Evolutionary conservation across 192 early-diverging fungal genomes (phyloP).

Genomic region (Entophlyctis luteolus): DNA sequence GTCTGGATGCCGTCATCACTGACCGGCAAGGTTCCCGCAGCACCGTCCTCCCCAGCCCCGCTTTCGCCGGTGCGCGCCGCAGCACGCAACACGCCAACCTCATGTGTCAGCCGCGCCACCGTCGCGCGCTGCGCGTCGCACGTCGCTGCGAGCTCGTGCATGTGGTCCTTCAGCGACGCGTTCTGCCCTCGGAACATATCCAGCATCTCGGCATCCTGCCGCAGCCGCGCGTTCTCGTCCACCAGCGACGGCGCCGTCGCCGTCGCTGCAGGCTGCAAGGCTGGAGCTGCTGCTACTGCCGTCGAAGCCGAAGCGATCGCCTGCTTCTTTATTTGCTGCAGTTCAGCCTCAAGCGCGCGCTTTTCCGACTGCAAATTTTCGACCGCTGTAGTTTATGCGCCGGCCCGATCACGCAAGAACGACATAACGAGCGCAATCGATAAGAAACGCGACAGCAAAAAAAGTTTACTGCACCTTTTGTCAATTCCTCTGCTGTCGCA

Average conservation of each 20-base stretch:
- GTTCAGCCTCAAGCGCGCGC: conserved; percentile 27
- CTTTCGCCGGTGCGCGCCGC: neutral
- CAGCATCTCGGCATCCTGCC: conserved; percentile 37
- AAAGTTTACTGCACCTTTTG: no score
- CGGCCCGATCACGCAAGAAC: neutral
- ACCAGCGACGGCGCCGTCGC: no score
- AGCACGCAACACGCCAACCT: conserved; percentile 19
- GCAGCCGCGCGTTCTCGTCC: conserved; percentile 35
- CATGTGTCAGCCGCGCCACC: conserved; percentile 15
- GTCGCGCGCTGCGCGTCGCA: conserved; percentile 26
- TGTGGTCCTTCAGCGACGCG: conserved; percentile 44
- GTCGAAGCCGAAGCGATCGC: conserved; percentile 29
- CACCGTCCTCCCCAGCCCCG: neutral
- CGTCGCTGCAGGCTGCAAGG: no score
- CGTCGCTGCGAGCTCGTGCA: conserved; percentile 35
- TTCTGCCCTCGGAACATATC: conserved; percentile 41
- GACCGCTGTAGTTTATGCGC: conserved; percentile 12
- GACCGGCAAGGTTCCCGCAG: neutral
- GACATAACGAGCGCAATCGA: neutral
- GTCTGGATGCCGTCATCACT: neutral
- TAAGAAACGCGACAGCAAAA: no score
- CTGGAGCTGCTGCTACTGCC: conserved; percentile 27
- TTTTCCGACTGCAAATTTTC: conserved; percentile 15
- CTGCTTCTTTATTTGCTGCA: conserved; percentile 32
- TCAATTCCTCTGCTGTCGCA: no score